A percentile compares a stretch with the other conserved stretches of the same genome.
phyloP scores from a whole-genome alignment of 148 eudicot genomes.

The Rhododendron simsii region DNA sequence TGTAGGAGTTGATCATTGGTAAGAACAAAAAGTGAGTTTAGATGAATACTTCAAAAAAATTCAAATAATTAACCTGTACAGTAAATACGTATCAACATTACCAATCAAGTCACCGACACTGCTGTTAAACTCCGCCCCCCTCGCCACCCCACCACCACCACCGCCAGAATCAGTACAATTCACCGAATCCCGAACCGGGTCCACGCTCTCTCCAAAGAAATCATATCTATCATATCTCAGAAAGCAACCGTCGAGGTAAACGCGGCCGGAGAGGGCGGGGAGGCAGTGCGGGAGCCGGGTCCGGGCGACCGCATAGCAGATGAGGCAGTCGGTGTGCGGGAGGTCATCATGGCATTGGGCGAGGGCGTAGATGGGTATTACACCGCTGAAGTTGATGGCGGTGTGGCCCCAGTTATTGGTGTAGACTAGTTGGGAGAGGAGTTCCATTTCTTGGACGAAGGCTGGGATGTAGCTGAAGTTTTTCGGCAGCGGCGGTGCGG shows the following conservation, averaged over 20 bases:
- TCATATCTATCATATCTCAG: slow-evolving; percentile 33
- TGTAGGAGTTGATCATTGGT: not conserved
- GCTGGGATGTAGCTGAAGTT: slow-evolving; percentile 26
- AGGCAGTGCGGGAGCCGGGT: slow-evolving; percentile 47
- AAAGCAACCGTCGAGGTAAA: slow-evolving; percentile 54
- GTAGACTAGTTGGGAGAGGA: slow-evolving; percentile 16
- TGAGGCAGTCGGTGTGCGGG: slow-evolving; percentile 34
- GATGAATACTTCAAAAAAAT: not conserved
- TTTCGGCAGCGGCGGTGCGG: not conserved
- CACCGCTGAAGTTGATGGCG: slow-evolving; percentile 5
- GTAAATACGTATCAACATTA: not conserved
- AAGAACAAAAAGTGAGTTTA: not conserved
- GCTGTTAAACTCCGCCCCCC: slow-evolving; percentile 10
- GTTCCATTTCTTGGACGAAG: slow-evolving; percentile 32
- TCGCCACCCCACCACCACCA: not conserved
- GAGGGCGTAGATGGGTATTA: slow-evolving; percentile 21
- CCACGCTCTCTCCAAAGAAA: slow-evolving; percentile 27
- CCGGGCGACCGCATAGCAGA: slow-evolving; percentile 46
- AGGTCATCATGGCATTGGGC: slow-evolving; percentile 43
- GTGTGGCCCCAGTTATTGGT: slow-evolving; percentile 15
- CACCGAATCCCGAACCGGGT: slow-evolving; percentile 18
- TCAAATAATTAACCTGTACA: too few relatives aligned
- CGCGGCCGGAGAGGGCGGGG: slow-evolving; percentile 21
- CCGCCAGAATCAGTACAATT: slow-evolving; percentile 23
- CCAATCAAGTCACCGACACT: slow-evolving; percentile 26